These are phyloP conservation scores for Suillus brevipes DNA, from an alignment of 768 basidiomycete species.

Conservation along the genomic window DNA sequence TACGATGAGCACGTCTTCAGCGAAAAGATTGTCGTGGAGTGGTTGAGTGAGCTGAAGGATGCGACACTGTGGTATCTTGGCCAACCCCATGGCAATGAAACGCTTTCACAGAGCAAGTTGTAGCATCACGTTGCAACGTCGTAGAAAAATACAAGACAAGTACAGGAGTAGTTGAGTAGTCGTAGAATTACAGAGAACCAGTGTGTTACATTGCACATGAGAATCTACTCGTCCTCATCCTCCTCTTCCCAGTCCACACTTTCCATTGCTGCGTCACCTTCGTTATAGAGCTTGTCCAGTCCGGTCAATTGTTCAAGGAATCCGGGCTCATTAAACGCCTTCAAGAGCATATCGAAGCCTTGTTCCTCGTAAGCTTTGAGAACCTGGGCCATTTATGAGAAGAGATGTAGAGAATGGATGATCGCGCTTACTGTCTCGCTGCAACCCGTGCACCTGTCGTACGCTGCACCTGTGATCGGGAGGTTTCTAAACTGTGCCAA, in stretches of 20 bases:
- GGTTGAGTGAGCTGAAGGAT: slow-evolving; percentile 42
- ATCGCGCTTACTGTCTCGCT: slow-evolving; percentile 61
- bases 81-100: slow-evolving; percentile 1
- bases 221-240: slow-evolving; percentile 40
- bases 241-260: slow-evolving; percentile 77
- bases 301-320: slow-evolving; percentile 78
- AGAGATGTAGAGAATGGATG: not conserved
- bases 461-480: slow-evolving; percentile 84
- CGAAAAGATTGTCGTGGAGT: slow-evolving; percentile 39
- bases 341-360: slow-evolving; percentile 76
- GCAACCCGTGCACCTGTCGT: slow-evolving; percentile 88
- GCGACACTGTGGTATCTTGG: slow-evolving; percentile 31
- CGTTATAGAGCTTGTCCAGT: slow-evolving; percentile 71
- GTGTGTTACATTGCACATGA: not conserved
- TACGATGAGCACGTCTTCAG: slow-evolving; percentile 48
- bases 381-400: slow-evolving; percentile 46
- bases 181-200: slow-evolving; percentile 7
- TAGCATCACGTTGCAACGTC: not conserved
- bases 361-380: slow-evolving; percentile 77
- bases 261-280: slow-evolving; percentile 71
- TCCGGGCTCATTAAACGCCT: slow-evolving; percentile 80
- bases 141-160: not conserved
- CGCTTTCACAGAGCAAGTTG: not conserved
- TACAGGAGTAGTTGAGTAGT: not conserved
- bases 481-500: slow-evolving; percentile 85